Evolutionary conservation across 768 basidiomycete species (phyloP), one percentile per base, ranked within the genome.

Genomic region (Sutorius australiensis): DNA sequence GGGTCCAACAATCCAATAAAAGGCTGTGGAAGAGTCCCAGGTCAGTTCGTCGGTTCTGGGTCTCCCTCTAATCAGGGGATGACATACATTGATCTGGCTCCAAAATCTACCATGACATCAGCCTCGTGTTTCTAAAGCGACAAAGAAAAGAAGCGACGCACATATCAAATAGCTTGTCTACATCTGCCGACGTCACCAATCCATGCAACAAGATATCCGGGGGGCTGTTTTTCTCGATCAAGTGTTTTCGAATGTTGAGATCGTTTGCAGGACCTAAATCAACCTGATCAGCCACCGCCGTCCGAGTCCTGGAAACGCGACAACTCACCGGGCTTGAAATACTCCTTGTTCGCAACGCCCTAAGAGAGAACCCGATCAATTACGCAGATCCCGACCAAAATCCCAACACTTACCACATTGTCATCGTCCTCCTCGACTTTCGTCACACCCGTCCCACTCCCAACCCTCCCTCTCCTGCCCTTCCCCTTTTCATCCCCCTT

Each of bases 81-180:
- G 10, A 63, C 82, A 54, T 60, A 88, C 87, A 58, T 90, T 88
- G 58, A 89, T 78, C 46, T 79, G 75, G 34, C 77, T 75, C 69
- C 80, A 92, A 65, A 85, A 92, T 61, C 89, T 91, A 58, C 0
- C n/a, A 5, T 17, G 39, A 50, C 30, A 38, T 59, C 28, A 58
- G 39, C 55, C 30, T 19, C 44, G 14, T 16, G 33, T 14, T 38
- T 17, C 16, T 10, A 12, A 28, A 16, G n/a, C 28, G 9, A 9
- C 2, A 41, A 24, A 24, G 24, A 24, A 24, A 24, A 39, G 6
- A 48, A 24, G 6, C 0, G 12, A 77, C 89, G 31, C 59, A 90
- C 87, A 92, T 89, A 32, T 88, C 77, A 59, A 92, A 93, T n/a
- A 93, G 69, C 57, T 84, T 84, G 53, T 91, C 86, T 3, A 92